Percentiles rank a stretch among this genome's conserved stretches.
These are phyloP conservation scores for Cutaneotrichosporon dermatis DNA, from an alignment of 1,284 basidiomycete genomes.

Conservation along the genomic window DNA sequence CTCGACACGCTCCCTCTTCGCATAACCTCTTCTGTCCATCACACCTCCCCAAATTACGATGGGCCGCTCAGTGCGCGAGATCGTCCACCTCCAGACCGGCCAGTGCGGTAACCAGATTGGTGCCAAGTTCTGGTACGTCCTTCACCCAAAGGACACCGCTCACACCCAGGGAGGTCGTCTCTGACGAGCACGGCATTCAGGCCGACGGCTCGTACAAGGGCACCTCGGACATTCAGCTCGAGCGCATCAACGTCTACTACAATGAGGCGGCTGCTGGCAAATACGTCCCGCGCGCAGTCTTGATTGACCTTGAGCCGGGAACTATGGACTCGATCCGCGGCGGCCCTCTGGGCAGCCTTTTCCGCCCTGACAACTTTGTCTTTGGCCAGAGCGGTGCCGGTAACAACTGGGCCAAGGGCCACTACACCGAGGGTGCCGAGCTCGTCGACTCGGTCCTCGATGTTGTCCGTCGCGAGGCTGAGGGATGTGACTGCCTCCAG, in stretches of 20 bases:
- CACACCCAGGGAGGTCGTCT: constrained; percentile 56
- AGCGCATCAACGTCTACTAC: constrained; percentile 95
- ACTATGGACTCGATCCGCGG: constrained; percentile 93
- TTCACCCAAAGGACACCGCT: background rate
- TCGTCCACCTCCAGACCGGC: constrained; percentile 94
- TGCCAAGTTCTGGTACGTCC: constrained; percentile 97
- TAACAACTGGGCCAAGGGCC: constrained; percentile 59
- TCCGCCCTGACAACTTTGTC: constrained; percentile 59
- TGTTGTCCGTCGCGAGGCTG: constrained; percentile 59
- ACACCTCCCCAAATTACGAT: constrained; percentile 9
- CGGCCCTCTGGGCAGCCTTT: constrained; percentile 53
- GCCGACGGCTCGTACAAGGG: constrained; percentile 88
- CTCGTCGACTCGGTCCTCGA: constrained; percentile 58
- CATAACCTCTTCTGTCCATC: background rate
- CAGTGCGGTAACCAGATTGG: constrained; percentile 98
- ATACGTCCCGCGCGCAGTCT: constrained; percentile 93
- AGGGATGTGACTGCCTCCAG: constrained; percentile 57
- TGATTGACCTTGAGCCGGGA: constrained; percentile 92
- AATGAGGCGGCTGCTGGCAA: constrained; percentile 82
- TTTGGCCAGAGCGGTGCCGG: constrained; percentile 57
- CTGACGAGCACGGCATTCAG: constrained; percentile 95
- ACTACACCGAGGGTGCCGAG: constrained; percentile 55
- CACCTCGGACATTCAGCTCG: constrained; percentile 89
- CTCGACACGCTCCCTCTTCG: background rate
- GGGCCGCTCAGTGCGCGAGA: constrained; percentile 69